phyloP scores from a whole-genome alignment of 768 basidiomycete species.

The Rhizopogon sp. region DNA sequence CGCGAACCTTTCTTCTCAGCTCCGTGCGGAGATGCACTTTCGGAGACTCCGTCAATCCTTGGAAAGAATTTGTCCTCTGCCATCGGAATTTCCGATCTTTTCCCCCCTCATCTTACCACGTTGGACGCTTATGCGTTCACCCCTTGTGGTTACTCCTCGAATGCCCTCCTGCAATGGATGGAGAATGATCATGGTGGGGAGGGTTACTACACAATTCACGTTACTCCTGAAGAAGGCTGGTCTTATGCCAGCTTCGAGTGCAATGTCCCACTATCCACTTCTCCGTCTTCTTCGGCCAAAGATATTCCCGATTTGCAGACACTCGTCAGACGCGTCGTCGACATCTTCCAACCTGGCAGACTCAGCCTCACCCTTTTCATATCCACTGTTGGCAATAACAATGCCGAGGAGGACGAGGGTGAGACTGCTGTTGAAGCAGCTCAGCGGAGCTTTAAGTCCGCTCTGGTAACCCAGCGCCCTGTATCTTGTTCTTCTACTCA shows the following conservation, averaged over 20 bases:
- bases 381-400: slow-evolving; percentile 52
- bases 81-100: slow-evolving; percentile 78
- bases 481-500: slow-evolving; percentile 17
- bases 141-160: slow-evolving; percentile 95
- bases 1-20: slow-evolving; percentile 70
- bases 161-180: slow-evolving; percentile 73
- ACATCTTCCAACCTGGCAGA: slow-evolving; percentile 87
- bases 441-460: slow-evolving; percentile 68
- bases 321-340: slow-evolving; percentile 83
- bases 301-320: slow-evolving; percentile 71
- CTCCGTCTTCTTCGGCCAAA: slow-evolving; percentile 22
- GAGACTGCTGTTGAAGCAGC: slow-evolving; percentile 63
- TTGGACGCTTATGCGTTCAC: slow-evolving; percentile 92
- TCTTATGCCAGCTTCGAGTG: slow-evolving; percentile 99
- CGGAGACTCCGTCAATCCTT: slow-evolving; percentile 20
- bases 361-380: slow-evolving; percentile 90
- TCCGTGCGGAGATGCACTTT: slow-evolving; percentile 47
- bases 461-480: slow-evolving; percentile 37
- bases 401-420: slow-evolving; percentile 38
- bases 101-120: slow-evolving; percentile 72
- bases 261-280: slow-evolving; percentile 71
- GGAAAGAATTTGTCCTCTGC: slow-evolving; percentile 50
- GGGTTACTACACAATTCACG: slow-evolving; percentile 97
- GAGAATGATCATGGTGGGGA: slow-evolving; percentile 44
- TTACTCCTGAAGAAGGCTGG: slow-evolving; percentile 97